These are phyloP conservation scores for Coprinopsis sp. DNA, from an alignment of 768 basidiomycete species.

Conservation along the genomic window DNA sequence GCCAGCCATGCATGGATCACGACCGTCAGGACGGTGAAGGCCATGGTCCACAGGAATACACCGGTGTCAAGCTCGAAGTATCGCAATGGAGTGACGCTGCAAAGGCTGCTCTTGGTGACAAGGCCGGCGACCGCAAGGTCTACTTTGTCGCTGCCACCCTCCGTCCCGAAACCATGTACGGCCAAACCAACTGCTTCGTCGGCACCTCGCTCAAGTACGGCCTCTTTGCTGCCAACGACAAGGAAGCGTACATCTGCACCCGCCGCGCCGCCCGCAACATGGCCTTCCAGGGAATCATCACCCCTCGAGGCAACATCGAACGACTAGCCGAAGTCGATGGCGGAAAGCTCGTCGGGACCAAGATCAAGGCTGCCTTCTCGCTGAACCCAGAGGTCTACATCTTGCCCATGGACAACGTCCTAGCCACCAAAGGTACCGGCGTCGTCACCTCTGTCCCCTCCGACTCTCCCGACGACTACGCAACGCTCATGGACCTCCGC, in stretches of 20 bases:
- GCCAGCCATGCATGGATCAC: conserved; percentile 99
- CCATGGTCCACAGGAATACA: conserved; percentile 93
- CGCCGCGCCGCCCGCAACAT: conserved; percentile 93
- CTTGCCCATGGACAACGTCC: conserved; percentile 97
- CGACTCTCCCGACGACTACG: conserved; percentile 96
- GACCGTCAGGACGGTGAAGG: conserved; percentile 95
- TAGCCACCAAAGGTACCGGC: conserved; percentile 98
- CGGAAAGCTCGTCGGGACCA: conserved; percentile 77
- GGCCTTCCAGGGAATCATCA: conserved; percentile 88
- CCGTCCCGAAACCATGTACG: conserved; percentile 98
- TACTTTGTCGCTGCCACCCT: conserved; percentile 95
- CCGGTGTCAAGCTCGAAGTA: conserved; percentile 92
- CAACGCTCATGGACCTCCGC: conserved; percentile 82
- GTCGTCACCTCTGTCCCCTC: conserved; percentile 98
- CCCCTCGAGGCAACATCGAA: conserved; percentile 63
- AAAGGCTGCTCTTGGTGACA: conserved; percentile 55
- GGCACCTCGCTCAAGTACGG: conserved; percentile 89
- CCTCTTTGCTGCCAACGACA: conserved; percentile 81
- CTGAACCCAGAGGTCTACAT: conserved; percentile 87
- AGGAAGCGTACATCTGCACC: conserved; percentile 86
- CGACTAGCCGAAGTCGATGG: conserved; percentile 80
- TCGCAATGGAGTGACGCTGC: conserved; percentile 75
- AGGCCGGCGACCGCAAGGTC: conserved; percentile 75
- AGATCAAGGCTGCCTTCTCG: conserved; percentile 82
- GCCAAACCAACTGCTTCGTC: conserved; percentile 98